Conservation (phyloP, 2,329 filamentous ascomycete species). For the Aspergillus arachidicola region DNA sequence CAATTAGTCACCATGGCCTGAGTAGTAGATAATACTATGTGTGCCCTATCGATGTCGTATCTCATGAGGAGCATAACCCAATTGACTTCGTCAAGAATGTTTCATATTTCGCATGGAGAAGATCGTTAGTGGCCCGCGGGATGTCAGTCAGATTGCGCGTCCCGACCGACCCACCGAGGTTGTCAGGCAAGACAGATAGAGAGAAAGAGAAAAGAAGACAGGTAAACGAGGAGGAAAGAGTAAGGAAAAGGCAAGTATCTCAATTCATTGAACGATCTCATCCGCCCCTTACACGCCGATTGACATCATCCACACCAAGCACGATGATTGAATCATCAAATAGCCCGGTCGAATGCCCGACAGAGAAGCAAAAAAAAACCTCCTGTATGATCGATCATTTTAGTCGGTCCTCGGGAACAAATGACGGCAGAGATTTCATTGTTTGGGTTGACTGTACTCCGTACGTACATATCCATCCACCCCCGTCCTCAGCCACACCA, state of each 20-base stretch:
- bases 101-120: neutral
- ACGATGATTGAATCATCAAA: neutral
- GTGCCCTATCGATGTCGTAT: neutral
- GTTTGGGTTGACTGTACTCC: neutral
- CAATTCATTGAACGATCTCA: neutral
- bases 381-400: conserved; percentile 1
- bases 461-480: neutral
- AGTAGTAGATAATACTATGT: neutral
- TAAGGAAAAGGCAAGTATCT: neutral
- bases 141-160: conserved; percentile 4
- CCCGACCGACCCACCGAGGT: conserved; percentile 3
- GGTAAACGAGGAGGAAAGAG: neutral
- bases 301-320: neutral
- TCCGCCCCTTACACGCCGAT: neutral
- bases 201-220: neutral
- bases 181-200: neutral
- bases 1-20: neutral
- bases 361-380: neutral
- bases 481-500: neutral
- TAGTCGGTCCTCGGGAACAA: neutral
- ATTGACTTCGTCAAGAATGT: neutral
- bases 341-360: neutral
- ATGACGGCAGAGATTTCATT: neutral
- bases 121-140: conserved; percentile 1
- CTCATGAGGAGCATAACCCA: neutral